These are phyloP conservation scores for Erythrobasidium hasegawianum DNA, from an alignment of 1,284 basidiomycete species.

Conservation along the genomic window DNA sequence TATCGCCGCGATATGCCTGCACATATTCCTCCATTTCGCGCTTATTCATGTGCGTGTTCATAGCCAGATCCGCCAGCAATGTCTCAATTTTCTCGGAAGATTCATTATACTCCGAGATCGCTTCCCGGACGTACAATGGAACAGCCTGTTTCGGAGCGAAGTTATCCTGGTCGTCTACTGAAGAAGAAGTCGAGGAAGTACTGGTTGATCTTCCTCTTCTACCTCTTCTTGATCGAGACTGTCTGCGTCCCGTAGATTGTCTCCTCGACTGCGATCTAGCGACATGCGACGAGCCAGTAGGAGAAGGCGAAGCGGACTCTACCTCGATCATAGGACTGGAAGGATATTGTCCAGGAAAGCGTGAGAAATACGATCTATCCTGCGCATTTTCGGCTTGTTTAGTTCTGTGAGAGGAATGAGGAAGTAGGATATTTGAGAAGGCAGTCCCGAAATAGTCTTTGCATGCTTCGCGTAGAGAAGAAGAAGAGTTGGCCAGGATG, in stretches of 20 bases:
- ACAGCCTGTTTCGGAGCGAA: conserved; percentile 19
- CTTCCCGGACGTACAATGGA: conserved; percentile 4
- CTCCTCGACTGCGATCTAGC: too few species aligned
- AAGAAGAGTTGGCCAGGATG: too few species aligned
- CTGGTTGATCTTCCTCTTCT: neutral
- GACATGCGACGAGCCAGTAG: neutral
- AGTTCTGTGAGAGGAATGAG: too few species aligned
- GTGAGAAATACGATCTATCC: conserved; percentile 11
- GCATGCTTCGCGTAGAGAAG: too few species aligned
- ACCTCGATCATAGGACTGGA: conserved; percentile 24
- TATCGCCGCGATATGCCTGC: neutral
- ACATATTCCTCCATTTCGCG: conserved; percentile 10
- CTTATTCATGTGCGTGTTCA: conserved; percentile 14
- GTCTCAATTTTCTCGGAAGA: neutral
- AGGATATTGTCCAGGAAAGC: conserved; percentile 27
- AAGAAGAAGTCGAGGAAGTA: too few species aligned
- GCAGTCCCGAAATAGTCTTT: too few species aligned
- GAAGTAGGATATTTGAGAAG: too few species aligned
- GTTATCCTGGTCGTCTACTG: neutral
- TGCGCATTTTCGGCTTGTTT: neutral
- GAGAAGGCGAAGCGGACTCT: conserved; percentile 19
- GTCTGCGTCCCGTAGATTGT: neutral
- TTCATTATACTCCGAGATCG: neutral
- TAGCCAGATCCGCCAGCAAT: conserved; percentile 6
- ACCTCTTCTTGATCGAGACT: neutral